A percentile compares a stretch with the other conserved stretches of the same genome.
Evolutionary conservation across 176 grass and related monocot genomes (phyloP).

Genomic region (Lolium multiflorum): DNA sequence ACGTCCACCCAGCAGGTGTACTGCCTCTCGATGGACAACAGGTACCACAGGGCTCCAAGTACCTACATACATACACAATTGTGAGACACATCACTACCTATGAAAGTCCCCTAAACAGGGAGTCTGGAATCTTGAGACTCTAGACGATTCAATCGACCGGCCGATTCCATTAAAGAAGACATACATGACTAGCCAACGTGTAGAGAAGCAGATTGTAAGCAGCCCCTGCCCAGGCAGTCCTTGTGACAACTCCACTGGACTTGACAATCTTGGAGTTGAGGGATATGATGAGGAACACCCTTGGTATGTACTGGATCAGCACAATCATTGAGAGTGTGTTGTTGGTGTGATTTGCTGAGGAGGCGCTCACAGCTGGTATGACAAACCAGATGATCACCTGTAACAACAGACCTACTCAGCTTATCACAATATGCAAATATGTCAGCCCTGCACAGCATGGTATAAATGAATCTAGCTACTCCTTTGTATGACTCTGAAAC

Average conservation of each 20-base stretch:
- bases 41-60: conserved; percentile 92
- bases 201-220: conserved; percentile 94
- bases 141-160: no score
- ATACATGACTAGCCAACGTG: conserved; percentile 92
- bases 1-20: conserved; percentile 79
- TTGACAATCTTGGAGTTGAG: conserved; percentile 88
- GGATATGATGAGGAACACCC: conserved; percentile 80
- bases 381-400: conserved; percentile 92
- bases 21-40: conserved; percentile 90
- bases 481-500: neutral
- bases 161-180: neutral
- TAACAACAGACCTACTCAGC: conserved; percentile 4
- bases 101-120: neutral
- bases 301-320: conserved; percentile 85
- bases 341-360: conserved; percentile 78
- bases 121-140: neutral
- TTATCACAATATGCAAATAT: neutral
- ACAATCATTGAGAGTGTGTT: conserved; percentile 89
- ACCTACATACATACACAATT: conserved; percentile 43
- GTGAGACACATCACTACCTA: neutral
- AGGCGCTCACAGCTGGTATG: conserved; percentile 74
- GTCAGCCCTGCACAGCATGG: neutral
- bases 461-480: neutral
- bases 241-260: conserved; percentile 78
- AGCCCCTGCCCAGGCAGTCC: conserved; percentile 83